Percentiles rank a stretch among this genome's conserved stretches.
These are phyloP conservation scores for Cladorrhinum sp. DNA, from an alignment of 2,329 filamentous ascomycete genomes.

Conservation along the genomic window DNA sequence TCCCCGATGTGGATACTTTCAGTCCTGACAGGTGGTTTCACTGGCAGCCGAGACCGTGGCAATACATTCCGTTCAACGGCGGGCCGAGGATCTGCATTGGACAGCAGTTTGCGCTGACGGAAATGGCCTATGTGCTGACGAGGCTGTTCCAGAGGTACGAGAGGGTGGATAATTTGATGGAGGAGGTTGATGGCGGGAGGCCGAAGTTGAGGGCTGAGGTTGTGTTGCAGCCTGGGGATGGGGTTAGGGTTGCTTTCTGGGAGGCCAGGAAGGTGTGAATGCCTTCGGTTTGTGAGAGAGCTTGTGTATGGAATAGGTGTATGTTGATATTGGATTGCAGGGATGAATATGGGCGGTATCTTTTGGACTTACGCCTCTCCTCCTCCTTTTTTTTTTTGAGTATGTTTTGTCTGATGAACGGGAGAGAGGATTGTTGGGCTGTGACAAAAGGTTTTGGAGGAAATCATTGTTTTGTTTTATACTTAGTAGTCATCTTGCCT, in stretches of 20 bases:
- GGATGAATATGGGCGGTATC: background rate
- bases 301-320: background rate
- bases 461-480: background rate
- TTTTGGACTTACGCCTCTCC: no score
- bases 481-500: background rate
- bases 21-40: constrained; percentile 64
- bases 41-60: constrained; percentile 64
- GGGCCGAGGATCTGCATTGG: constrained; percentile 73
- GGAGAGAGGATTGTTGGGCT: no score
- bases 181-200: constrained; percentile 49
- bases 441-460: background rate
- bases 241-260: constrained; percentile 57
- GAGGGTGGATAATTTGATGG: constrained; percentile 57
- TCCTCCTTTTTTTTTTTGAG: no score
- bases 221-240: constrained; percentile 56
- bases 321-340: background rate
- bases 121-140: constrained; percentile 70
- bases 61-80: constrained; percentile 73
- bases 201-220: constrained; percentile 58
- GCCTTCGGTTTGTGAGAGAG: background rate
- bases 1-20: constrained; percentile 50
- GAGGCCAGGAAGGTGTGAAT: constrained; percentile 36
- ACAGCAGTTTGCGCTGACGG: constrained; percentile 77
- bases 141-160: constrained; percentile 71
- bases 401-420: no score